These are phyloP conservation scores for Hemisphaericaspora subhashii DNA, from an alignment of 1,139 yeast species.

Conservation along the genomic window DNA sequence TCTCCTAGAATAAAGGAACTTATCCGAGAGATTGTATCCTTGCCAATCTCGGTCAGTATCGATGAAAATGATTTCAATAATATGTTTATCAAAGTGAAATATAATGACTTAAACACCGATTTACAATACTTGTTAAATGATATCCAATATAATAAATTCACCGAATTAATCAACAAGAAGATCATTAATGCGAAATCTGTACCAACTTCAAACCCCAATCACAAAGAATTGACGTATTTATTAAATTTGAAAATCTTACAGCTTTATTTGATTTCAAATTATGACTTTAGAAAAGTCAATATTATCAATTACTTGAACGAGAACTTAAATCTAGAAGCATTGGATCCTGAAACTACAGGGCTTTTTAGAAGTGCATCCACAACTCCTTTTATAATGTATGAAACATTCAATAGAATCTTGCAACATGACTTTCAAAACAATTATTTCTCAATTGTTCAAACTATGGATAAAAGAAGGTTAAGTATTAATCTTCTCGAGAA, in stretches of 20 bases:
- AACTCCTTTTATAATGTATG: constrained; percentile 9
- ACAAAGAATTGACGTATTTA: constrained; percentile 6
- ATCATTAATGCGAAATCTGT: constrained; percentile 25
- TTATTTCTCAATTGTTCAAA: constrained; percentile 7
- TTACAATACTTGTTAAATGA: constrained; percentile 28
- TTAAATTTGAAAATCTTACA: constrained; percentile 30
- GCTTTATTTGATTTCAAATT: constrained; percentile 29
- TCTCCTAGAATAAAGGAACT: background rate
- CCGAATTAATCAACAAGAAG: constrained; percentile 42
- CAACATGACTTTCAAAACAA: constrained; percentile 9
- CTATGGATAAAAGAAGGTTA: constrained; percentile 17
- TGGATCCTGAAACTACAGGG: constrained; percentile 2
- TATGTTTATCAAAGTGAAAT: constrained; percentile 15
- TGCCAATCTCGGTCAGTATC: background rate
- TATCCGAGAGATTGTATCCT: background rate
- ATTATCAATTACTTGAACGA: constrained; percentile 26
- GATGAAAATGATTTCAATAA: constrained; percentile 4
- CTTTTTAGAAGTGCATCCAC: background rate
- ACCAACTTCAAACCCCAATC: constrained; percentile 11
- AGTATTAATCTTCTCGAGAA: constrained; percentile 30
- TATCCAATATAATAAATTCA: constrained; percentile 21
- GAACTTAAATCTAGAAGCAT: constrained; percentile 7
- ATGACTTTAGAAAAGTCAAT: constrained; percentile 35
- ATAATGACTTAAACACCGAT: constrained; percentile 29
- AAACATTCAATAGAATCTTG: constrained; percentile 2